phyloP scores from a whole-genome alignment of 768 basidiomycete species.

The Candolleomyces efflorescens region DNA sequence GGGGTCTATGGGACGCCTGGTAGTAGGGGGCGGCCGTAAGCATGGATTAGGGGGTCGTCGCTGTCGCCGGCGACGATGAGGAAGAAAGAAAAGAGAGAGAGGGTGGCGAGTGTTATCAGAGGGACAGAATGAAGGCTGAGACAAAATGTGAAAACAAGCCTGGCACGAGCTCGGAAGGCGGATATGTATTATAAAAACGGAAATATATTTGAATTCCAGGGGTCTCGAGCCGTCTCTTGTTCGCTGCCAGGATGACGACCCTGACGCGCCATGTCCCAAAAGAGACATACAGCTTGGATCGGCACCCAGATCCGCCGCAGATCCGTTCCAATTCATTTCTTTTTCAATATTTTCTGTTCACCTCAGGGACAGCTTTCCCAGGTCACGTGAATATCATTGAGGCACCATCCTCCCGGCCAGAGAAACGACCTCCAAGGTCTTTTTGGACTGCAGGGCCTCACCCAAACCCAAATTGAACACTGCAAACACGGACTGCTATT shows the following conservation, averaged over 20 bases:
- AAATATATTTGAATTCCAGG: conserved; percentile 5
- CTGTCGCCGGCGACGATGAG: conserved; percentile 2
- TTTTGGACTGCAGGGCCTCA: too few relatives aligned
- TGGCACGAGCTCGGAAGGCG: not conserved
- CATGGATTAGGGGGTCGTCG: not conserved
- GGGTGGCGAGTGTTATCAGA: not conserved
- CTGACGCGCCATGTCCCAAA: too few relatives aligned
- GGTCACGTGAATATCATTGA: too few relatives aligned
- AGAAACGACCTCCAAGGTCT: too few relatives aligned
- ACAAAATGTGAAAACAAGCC: not conserved
- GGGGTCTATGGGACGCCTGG: not conserved
- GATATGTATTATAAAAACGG: not conserved
- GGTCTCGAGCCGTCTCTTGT: not conserved
- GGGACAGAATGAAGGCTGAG: not conserved
- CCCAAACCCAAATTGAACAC: too few relatives aligned
- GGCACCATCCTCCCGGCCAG: too few relatives aligned
- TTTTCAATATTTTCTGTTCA: too few relatives aligned
- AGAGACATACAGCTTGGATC: conserved; percentile 7
- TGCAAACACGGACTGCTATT: too few relatives aligned
- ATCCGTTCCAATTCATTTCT: conserved; percentile 15
- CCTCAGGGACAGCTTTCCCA: too few relatives aligned
- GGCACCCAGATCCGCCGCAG: conserved; percentile 23
- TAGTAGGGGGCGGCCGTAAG: not conserved
- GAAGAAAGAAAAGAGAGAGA: not conserved
- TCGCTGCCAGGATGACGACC: not conserved